Evolutionary conservation across 2,329 filamentous ascomycete species (phyloP).

Genomic region (Cadophora sp.): DNA sequence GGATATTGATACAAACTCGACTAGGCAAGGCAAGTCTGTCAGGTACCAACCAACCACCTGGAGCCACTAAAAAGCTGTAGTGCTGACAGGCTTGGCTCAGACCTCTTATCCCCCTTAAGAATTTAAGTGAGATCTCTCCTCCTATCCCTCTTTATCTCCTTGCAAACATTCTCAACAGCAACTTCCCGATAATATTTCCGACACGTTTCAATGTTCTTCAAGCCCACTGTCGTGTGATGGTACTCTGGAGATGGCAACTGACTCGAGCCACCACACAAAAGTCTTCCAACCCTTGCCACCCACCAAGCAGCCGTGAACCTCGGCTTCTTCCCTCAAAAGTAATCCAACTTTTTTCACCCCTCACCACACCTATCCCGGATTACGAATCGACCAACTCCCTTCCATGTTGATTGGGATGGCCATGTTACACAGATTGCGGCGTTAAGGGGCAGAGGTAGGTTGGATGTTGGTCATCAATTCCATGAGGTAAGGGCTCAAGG

Average conservation of each 20-base stretch:
- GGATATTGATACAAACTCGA: no score
- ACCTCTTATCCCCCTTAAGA: not conserved
- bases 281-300: no score
- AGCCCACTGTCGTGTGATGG: not conserved
- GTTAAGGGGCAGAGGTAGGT: constrained; percentile 8
- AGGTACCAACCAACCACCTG: not conserved
- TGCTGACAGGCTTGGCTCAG: not conserved
- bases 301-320: not conserved
- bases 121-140: not conserved
- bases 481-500: not conserved
- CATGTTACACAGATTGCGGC: constrained; percentile 1
- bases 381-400: not conserved
- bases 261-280: not conserved
- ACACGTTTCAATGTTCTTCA: not conserved
- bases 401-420: not conserved
- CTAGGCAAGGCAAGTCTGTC: no score
- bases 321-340: not conserved
- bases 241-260: not conserved
- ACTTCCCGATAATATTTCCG: not conserved
- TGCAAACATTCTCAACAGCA: not conserved
- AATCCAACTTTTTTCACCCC: not conserved
- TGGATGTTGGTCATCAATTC: not conserved
- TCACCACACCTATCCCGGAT: not conserved
- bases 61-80: not conserved
- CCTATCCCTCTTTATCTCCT: not conserved